These are phyloP conservation scores for Malus orientalis DNA, from an alignment of 306 rosid species.

Conservation along the genomic window DNA sequence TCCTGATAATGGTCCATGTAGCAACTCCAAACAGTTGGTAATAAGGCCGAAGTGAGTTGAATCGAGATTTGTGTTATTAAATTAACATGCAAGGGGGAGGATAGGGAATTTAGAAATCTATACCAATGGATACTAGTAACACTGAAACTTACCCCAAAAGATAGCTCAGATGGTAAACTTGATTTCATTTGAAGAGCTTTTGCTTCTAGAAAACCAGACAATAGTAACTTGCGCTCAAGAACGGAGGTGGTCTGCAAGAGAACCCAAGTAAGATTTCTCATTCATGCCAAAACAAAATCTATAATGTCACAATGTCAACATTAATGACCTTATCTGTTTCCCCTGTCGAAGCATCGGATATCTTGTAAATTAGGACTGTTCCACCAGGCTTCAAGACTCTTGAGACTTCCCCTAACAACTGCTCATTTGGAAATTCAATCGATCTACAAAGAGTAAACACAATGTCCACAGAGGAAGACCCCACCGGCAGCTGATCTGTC, in stretches of 20 bases:
- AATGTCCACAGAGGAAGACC: slow-evolving; percentile 52
- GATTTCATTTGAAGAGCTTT: slow-evolving; percentile 40
- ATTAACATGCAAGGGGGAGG: not conserved
- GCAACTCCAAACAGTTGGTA: not conserved
- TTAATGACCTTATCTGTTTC: slow-evolving; percentile 47
- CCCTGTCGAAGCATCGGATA: slow-evolving; percentile 33
- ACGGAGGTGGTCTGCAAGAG: slow-evolving; percentile 42
- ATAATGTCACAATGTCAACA: not conserved
- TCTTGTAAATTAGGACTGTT: slow-evolving; percentile 37
- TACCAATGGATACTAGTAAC: not conserved
- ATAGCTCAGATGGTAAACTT: slow-evolving; percentile 19
- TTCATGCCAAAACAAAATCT: not conserved
- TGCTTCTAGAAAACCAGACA: slow-evolving; percentile 71
- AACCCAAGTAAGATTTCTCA: slow-evolving; percentile 17
- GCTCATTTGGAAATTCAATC: slow-evolving; percentile 44
- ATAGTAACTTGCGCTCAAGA: slow-evolving; percentile 52
- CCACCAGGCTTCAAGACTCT: slow-evolving; percentile 76
- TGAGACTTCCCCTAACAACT: slow-evolving; percentile 52
- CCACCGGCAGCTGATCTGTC: slow-evolving; percentile 62
- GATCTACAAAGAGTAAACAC: slow-evolving; percentile 48
- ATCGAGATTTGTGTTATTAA: not conserved
- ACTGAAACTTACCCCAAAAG: slow-evolving; percentile 43
- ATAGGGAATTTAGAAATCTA: not conserved
- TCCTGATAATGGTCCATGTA: not conserved
- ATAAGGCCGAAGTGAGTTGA: not conserved